A percentile compares a stretch with the other conserved stretches of the same genome.
phyloP scores from a whole-genome alignment of 805 yeast genomes.

The Candida namnaoensis region DNA sequence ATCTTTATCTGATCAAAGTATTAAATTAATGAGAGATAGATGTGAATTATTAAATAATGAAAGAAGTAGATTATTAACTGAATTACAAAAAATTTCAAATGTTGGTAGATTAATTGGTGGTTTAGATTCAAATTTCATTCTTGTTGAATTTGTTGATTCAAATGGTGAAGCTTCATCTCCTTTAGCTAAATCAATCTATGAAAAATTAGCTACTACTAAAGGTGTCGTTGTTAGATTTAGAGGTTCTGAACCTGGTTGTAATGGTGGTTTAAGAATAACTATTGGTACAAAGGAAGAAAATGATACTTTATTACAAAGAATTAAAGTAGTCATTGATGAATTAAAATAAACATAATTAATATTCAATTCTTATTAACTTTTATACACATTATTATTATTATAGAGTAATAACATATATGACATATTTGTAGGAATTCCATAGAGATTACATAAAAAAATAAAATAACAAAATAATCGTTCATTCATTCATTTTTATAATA shows the following conservation, averaged over 20 bases:
- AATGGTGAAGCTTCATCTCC: slow-evolving; percentile 58
- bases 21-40: slow-evolving; percentile 47
- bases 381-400: background rate
- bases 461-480: too few species aligned
- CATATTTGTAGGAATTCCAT: slow-evolving; percentile 8
- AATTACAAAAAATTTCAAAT: slow-evolving; percentile 47
- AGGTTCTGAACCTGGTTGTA: slow-evolving; percentile 85
- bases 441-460: background rate
- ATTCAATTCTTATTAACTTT: too few species aligned
- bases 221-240: slow-evolving; percentile 85
- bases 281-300: slow-evolving; percentile 82
- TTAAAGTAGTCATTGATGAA: slow-evolving; percentile 26
- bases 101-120: slow-evolving; percentile 79
- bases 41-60: slow-evolving; percentile 45
- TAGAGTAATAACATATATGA: background rate
- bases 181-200: slow-evolving; percentile 60
- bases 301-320: slow-evolving; percentile 39
- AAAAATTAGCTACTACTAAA: slow-evolving; percentile 57
- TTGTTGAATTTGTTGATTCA: slow-evolving; percentile 60
- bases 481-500: too few species aligned
- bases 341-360: background rate
- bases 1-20: slow-evolving; percentile 54
- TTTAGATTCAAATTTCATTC: slow-evolving; percentile 75
- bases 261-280: slow-evolving; percentile 81
- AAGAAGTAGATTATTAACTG: slow-evolving; percentile 43